phyloP scores from a whole-genome alignment of 2,329 filamentous ascomycete genomes.

The Dryadomyces sulphureus region DNA sequence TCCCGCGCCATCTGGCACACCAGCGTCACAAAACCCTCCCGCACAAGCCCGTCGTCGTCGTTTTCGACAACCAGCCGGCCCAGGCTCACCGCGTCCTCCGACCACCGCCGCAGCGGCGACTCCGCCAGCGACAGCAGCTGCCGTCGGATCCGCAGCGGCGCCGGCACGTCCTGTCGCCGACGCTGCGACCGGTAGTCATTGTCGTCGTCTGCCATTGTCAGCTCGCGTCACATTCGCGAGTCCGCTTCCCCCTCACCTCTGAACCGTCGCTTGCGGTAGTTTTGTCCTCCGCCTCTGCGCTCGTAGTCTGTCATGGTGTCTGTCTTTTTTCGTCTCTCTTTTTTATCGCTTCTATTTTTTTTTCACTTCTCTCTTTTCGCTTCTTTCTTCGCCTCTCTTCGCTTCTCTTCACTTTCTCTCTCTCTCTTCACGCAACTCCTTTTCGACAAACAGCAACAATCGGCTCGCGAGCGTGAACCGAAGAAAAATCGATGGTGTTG shows the following conservation, averaged over 20 bases:
- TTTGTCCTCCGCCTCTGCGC: constrained; percentile 23
- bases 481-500: background rate
- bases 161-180: constrained; percentile 55
- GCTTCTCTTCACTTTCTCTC: background rate
- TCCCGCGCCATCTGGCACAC: constrained; percentile 66
- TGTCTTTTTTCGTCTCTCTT: background rate
- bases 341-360: background rate
- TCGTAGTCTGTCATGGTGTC: constrained; percentile 41
- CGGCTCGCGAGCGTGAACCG: no score
- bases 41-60: constrained; percentile 61
- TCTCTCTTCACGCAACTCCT: no score
- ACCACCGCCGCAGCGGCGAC: constrained; percentile 60
- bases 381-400: background rate
- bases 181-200: constrained; percentile 63
- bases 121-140: constrained; percentile 72
- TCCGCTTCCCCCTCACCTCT: constrained; percentile 44
- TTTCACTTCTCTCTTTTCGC: background rate
- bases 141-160: constrained; percentile 57
- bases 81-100: constrained; percentile 63
- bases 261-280: constrained; percentile 56
- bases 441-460: no score
- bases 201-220: constrained; percentile 38
- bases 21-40: constrained; percentile 57
- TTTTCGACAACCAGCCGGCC: constrained; percentile 68
- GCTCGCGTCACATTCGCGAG: background rate